Base-by-base conservation (phyloP, 768 basidiomycete species). In the Sistotremastrum suecicum region DNA sequence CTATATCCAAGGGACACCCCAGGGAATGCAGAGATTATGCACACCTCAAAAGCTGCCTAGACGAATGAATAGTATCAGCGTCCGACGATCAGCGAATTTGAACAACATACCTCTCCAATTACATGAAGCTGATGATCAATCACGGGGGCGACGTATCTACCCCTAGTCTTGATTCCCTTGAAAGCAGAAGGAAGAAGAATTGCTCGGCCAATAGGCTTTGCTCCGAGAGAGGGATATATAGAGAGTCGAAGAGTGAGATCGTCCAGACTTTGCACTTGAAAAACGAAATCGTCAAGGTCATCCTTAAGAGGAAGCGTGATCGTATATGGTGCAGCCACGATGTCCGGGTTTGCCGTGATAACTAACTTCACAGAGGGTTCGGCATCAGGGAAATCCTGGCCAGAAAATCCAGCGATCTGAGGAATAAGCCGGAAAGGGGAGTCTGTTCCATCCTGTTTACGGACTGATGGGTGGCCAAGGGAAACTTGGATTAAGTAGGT, bases 201-300 rank as follows among this genome's bases (percentile, higher is more conserved):
- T 10, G 90, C 92, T 51, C 90, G 78, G 8, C 94, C 95, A 50
- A 99, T 87, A 11, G 91, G 89, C 63, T 89, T 94, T 10, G 88
- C 91, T 10, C 95, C 95, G 64, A 98, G 98, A 54, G 87, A 94
- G 8, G 95, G 95, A 65, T 92, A 97, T 32, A 98, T 68, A 20
- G 94, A 95, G 58, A 98, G 88, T 60, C 95, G 87, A 55, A 99
- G 64, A 1, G 78, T 75, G 45, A 98, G 71, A 33, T 71, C 69
- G 41, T 78, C 75, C 33, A 92, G 63, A 32, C 74, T 75, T 36
- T 82, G 71, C 44, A 86, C 75, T 64, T 97, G 94, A 68, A 98
- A 95, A 9, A 80, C 68, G 57, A 95, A 88, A 4, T 81, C 75
- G 50, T 80, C 76, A 51, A 73, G 68, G 44, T 71, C 72, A 48